Conservation (phyloP, 2,329 filamentous ascomycete genomes). For the Alternaria incomplexa region DNA sequence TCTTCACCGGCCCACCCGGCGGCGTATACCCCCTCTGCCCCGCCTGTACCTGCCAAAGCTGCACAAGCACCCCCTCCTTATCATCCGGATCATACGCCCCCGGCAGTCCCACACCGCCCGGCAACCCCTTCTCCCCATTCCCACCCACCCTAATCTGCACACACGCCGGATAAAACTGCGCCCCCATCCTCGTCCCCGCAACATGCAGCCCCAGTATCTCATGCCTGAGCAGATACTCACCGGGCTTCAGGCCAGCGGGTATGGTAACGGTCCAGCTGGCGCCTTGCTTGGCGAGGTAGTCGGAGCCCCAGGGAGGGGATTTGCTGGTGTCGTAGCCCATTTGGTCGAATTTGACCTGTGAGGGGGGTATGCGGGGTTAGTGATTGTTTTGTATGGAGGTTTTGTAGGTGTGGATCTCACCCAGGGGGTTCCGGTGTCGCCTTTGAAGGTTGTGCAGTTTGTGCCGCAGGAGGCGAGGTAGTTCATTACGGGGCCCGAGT, state of each 20-base stretch:
- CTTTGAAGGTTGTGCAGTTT: conserved; percentile 43
- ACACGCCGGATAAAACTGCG: conserved; percentile 27
- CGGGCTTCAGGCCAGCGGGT: conserved; percentile 32
- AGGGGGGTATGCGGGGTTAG: too few relatives aligned
- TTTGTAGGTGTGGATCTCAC: conserved; percentile 14
- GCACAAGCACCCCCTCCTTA: conserved; percentile 20
- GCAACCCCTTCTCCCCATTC: conserved; percentile 13
- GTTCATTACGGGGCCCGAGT: conserved; percentile 46
- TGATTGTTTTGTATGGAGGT: too few relatives aligned
- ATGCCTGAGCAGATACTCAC: conserved; percentile 35
- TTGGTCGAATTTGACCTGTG: conserved; percentile 43
- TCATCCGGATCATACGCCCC: conserved; percentile 31
- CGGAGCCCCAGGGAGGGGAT: conserved; percentile 44
- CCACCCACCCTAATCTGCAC: conserved; percentile 23
- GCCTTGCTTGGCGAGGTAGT: conserved; percentile 44
- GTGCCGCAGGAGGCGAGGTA: conserved; percentile 47
- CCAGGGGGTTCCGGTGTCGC: conserved; percentile 44
- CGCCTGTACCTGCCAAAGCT: conserved; percentile 22
- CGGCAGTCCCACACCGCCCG: conserved; percentile 25
- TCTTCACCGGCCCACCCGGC: conserved; percentile 24
- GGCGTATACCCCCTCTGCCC: conserved; percentile 21
- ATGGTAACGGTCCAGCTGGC: conserved; percentile 43
- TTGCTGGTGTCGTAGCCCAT: conserved; percentile 40
- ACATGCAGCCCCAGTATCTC: conserved; percentile 28
- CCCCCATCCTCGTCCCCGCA: conserved; percentile 22